Evolutionary conservation across 805 yeast species (phyloP).

Genomic region (Cyberlindnera mrakii): DNA sequence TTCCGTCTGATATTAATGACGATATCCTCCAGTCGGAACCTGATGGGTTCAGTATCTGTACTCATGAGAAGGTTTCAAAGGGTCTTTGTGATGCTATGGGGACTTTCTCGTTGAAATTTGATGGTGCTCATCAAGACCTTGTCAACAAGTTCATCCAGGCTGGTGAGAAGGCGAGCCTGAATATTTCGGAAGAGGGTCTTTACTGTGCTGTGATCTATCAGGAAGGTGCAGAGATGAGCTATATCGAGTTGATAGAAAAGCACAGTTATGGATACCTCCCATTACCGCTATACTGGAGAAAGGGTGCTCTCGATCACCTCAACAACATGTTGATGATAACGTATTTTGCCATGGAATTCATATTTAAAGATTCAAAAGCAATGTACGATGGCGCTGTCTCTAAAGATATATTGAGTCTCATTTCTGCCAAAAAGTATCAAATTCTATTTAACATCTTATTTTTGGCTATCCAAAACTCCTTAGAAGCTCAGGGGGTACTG

Average conservation of each 20-base stretch:
- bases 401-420: too few species aligned
- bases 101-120: constrained; percentile 6
- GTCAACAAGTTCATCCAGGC: background rate
- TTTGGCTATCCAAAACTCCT: too few species aligned
- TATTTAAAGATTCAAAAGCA: too few species aligned
- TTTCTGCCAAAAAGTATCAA: too few species aligned
- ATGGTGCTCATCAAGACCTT: constrained; percentile 1
- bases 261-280: constrained; percentile 9
- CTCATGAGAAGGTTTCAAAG: constrained; percentile 5
- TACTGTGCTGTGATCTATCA: constrained; percentile 11
- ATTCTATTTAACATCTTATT: too few species aligned
- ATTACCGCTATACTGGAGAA: background rate
- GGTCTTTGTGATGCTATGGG: constrained; percentile 11
- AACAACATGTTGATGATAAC: background rate
- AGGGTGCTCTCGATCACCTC: background rate
- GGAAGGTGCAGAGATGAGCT: constrained; percentile 5
- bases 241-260: constrained; percentile 1
- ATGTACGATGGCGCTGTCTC: too few species aligned
- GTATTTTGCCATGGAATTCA: too few species aligned
- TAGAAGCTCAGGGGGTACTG: too few species aligned
- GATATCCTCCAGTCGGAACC: constrained; percentile 1
- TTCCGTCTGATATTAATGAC: constrained; percentile 8
- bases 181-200: constrained; percentile 3
- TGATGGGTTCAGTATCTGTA: constrained; percentile 11
- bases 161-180: background rate